phyloP scores from a whole-genome alignment of 2,329 filamentous ascomycete genomes.

The Aspergillus transmontanensis region DNA sequence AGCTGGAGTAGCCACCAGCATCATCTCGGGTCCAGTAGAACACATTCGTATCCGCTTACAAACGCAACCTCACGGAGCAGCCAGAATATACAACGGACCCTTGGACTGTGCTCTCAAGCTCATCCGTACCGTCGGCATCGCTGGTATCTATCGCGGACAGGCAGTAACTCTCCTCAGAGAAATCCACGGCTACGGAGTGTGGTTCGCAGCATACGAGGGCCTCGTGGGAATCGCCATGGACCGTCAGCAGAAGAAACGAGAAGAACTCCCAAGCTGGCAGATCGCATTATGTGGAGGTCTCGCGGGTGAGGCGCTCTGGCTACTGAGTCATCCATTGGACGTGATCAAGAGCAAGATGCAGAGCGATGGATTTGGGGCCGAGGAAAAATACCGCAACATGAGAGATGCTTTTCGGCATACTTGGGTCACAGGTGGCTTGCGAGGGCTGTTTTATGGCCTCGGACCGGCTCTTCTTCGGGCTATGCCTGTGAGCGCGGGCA shows the following conservation, averaged over 20 bases:
- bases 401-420: conserved; percentile 80
- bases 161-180: conserved; percentile 83
- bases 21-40: conserved; percentile 86
- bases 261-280: conserved; percentile 76
- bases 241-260: conserved; percentile 70
- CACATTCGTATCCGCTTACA: conserved; percentile 92
- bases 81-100: conserved; percentile 73
- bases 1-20: conserved; percentile 82
- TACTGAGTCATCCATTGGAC: conserved; percentile 88
- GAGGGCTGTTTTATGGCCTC: conserved; percentile 90
- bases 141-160: conserved; percentile 82
- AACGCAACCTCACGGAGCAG: conserved; percentile 82
- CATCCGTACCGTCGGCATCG: conserved; percentile 64
- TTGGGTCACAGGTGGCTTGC: conserved; percentile 69
- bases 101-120: conserved; percentile 82
- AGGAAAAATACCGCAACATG: conserved; percentile 74
- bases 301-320: conserved; percentile 88
- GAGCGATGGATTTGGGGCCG: conserved; percentile 78
- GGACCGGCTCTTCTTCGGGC: conserved; percentile 86
- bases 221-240: conserved; percentile 88
- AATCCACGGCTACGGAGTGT: conserved; percentile 87
- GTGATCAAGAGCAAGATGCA: conserved; percentile 99
- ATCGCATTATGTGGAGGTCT: conserved; percentile 89
- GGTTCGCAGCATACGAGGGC: conserved; percentile 72
- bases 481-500: conserved; percentile 92